Percentiles rank a stretch among this genome's conserved stretches.
Conservation (phyloP, 345 rosid species). For the Firmiana major region DNA sequence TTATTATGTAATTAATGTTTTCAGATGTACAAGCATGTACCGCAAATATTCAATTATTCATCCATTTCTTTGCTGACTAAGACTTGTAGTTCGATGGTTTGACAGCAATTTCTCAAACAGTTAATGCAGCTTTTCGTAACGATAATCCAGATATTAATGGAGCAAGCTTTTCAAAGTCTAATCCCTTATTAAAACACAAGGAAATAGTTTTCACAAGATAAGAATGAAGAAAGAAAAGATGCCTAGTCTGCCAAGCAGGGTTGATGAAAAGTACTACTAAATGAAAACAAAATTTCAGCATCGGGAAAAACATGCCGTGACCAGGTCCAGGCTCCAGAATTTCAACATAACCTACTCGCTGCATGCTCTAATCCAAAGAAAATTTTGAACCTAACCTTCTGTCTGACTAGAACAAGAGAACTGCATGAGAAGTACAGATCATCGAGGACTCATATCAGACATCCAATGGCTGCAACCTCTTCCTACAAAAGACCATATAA, state of each 20-base stretch:
- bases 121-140: neutral
- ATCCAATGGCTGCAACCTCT: neutral
- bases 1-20: neutral
- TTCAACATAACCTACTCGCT: neutral
- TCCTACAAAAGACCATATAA: neutral
- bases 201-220: neutral
- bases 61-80: slow-evolving; percentile 1
- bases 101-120: neutral
- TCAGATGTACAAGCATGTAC: neutral
- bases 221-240: neutral
- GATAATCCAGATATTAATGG: neutral
- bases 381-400: neutral
- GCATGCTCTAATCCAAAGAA: neutral
- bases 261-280: neutral
- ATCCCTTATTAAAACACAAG: neutral
- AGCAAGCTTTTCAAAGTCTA: neutral
- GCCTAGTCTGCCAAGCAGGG: too few species aligned
- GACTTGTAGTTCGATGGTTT: neutral
- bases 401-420: neutral
- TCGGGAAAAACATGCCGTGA: neutral
- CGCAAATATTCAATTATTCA: neutral
- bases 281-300: neutral
- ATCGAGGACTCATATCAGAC: neutral
- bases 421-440: neutral
- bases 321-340: neutral